Evolutionary conservation across 2,329 filamentous ascomycete species (phyloP).

Genomic region (Alternaria sp.): DNA sequence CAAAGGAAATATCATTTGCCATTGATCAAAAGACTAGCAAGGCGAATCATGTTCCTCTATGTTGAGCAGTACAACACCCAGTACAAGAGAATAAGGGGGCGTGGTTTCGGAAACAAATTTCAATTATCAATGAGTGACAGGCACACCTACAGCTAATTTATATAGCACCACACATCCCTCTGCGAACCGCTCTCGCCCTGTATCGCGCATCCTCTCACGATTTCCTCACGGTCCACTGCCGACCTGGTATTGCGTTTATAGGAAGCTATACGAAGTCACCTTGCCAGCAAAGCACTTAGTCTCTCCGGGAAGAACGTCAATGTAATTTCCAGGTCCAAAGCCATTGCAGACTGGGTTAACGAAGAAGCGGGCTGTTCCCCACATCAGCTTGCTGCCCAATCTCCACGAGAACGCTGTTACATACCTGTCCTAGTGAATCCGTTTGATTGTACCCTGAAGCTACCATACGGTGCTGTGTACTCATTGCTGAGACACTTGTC

Average conservation of each 20-base stretch:
- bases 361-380: slow-evolving; percentile 5
- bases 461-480: slow-evolving; percentile 6
- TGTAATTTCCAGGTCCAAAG: neutral
- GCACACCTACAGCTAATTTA: neutral
- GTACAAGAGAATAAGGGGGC: neutral
- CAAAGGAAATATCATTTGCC: neutral
- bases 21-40: neutral
- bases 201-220: neutral
- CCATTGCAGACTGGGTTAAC: slow-evolving; percentile 6
- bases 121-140: neutral
- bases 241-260: neutral
- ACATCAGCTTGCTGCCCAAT: neutral
- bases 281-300: neutral
- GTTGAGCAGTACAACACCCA: neutral
- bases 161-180: neutral
- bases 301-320: slow-evolving; percentile 4
- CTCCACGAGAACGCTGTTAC: neutral
- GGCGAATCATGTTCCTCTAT: neutral
- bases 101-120: neutral
- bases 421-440: slow-evolving; percentile 3
- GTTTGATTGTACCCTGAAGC: slow-evolving; percentile 1
- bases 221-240: neutral
- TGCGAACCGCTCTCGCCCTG: neutral
- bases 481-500: neutral
- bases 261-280: slow-evolving; percentile 1